Conservation (phyloP, 345 rosid genomes). For the Pistacia vera region DNA sequence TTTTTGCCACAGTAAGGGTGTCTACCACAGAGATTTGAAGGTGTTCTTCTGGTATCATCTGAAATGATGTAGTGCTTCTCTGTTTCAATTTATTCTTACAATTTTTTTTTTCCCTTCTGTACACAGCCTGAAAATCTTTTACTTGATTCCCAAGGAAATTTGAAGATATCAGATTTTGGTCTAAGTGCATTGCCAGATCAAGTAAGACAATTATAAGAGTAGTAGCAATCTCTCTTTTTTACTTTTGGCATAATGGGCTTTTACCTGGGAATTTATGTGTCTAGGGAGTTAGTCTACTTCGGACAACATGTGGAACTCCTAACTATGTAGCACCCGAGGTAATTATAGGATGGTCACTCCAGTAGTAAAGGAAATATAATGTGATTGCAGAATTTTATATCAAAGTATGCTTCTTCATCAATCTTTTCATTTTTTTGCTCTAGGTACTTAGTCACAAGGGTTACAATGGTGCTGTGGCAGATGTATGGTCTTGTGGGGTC, state of each 20-base stretch:
- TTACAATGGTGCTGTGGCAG: constrained; percentile 91
- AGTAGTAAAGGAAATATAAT: neutral
- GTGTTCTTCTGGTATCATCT: constrained; percentile 31
- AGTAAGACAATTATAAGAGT: constrained; percentile 42
- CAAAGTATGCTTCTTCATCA: constrained; percentile 9
- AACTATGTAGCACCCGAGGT: constrained; percentile 99
- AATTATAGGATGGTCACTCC: constrained; percentile 10
- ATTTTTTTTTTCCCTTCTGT: constrained; percentile 8
- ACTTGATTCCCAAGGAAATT: constrained; percentile 88
- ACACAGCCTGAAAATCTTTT: constrained; percentile 93
- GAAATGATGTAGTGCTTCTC: neutral
- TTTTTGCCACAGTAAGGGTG: constrained; percentile 90
- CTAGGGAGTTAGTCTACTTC: constrained; percentile 82
- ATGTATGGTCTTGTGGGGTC: constrained; percentile 97
- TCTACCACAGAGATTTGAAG: constrained; percentile 96
- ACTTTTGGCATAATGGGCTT: neutral
- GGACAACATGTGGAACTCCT: constrained; percentile 97
- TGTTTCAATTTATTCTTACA: constrained; percentile 20
- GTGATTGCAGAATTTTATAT: neutral
- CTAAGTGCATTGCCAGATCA: constrained; percentile 86
- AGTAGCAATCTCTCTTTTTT: constrained; percentile 2
- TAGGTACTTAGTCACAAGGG: constrained; percentile 98
- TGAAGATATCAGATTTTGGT: constrained; percentile 95
- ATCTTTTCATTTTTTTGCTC: constrained; percentile 20
- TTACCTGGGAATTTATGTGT: constrained; percentile 21